Base-by-base conservation (phyloP, 148 eudicot genomes). In the Bassia scoparia region DNA sequence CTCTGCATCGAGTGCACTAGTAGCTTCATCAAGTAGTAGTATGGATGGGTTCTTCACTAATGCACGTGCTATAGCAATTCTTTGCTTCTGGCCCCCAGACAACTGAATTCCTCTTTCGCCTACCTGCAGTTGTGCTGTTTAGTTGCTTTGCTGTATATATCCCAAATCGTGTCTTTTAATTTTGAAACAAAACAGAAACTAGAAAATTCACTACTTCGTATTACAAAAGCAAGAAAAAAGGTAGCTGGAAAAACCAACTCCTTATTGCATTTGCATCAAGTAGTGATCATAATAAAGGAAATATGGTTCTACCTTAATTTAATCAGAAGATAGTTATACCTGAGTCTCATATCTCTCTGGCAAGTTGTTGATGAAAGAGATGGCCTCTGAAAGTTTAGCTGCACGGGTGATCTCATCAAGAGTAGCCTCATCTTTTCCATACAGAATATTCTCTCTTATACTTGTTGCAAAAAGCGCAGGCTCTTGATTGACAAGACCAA, bases 381-480 rank as follows among this genome's bases (percentile, higher is more conserved):
- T 78, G 27, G 99, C 97, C 82, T 90, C 99, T 2, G 99, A 92
- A 71, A 92, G 96, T 81, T 92, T 92, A 52, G 97, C 99, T 67
- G 99, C 99, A 62, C 87, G 87, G 61, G 86, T 76, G 72, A 95
- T 87, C 83, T 95, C 97, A 76, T 95, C 99, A 56, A 75, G 69
- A 18, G 94, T 88, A 18, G 99, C 99, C 74, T 87, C 92, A 65
- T 87, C 90, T 79, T 95, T 95, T 58, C 99, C 97, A 63, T 95
- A 95, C 31, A 95, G 84, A 78, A 95, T 95, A 72, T 95, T 96
- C 74, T 95, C 99, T 73, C 86, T 76, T 7, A 95, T 95, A 55
- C 92, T 88, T 56, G 99, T 95, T 7, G 99, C 97, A 77, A 95
- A 95, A 41, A 95, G 94, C 58, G 97, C 97, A 53, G 99, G 97